phyloP scores from a whole-genome alignment of 371 early-diverging fungal species.

The Mucor plumbeus region DNA sequence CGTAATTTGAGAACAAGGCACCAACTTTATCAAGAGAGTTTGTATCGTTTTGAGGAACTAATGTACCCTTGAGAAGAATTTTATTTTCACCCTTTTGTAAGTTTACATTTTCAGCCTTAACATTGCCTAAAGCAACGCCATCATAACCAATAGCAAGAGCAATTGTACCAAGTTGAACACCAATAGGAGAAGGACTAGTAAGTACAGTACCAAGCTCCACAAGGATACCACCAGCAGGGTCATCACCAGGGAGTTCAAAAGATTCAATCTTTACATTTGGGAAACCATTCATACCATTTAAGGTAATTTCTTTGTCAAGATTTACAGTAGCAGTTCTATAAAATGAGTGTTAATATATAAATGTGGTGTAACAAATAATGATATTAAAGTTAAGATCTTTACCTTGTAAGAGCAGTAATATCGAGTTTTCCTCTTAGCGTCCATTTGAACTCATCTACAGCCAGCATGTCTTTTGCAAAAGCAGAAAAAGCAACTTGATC shows the following conservation, averaged over 20 bases:
- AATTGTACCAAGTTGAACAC: slow-evolving; percentile 64
- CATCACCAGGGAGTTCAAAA: slow-evolving; percentile 63
- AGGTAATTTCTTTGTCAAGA: slow-evolving; percentile 44
- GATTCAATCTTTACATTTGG: slow-evolving; percentile 57
- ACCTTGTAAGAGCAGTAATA: slow-evolving; percentile 63
- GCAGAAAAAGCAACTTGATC: slow-evolving; percentile 52
- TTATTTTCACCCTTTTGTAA: slow-evolving; percentile 53
- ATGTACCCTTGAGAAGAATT: slow-evolving; percentile 58
- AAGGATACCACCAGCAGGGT: slow-evolving; percentile 59
- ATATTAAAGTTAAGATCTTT: slow-evolving; percentile 39
- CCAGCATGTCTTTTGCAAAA: slow-evolving; percentile 62
- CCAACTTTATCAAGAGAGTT: slow-evolving; percentile 52
- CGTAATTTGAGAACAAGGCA: slow-evolving; percentile 59
- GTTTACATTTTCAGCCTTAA: slow-evolving; percentile 49
- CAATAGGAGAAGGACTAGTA: slow-evolving; percentile 65
- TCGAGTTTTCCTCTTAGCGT: slow-evolving; percentile 60
- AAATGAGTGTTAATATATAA: slow-evolving; percentile 24
- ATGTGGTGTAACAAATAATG: slow-evolving; percentile 11
- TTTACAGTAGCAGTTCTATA: slow-evolving; percentile 49
- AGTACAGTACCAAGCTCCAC: slow-evolving; percentile 59
- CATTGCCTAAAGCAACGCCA: slow-evolving; percentile 56
- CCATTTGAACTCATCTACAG: slow-evolving; percentile 58
- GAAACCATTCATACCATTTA: slow-evolving; percentile 56
- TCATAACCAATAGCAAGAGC: slow-evolving; percentile 58
- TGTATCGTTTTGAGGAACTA: slow-evolving; percentile 55